Base-by-base conservation (phyloP, 1,139 yeast species). In the Wickerhamomyces sp. region DNA sequence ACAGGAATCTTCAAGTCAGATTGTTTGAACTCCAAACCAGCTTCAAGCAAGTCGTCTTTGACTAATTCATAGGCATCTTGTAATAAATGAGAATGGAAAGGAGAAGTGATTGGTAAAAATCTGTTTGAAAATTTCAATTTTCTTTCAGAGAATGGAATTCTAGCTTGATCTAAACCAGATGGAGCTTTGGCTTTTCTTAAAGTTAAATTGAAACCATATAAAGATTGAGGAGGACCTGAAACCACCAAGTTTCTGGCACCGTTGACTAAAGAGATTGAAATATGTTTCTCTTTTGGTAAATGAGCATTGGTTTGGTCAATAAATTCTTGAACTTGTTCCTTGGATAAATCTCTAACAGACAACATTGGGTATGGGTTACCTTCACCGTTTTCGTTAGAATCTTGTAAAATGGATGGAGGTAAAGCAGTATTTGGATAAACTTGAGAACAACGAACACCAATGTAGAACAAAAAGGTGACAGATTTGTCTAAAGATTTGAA, bases 361-460 rank as follows among this genome's bases (percentile, higher is more conserved):
- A 92, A 77, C 99, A 92, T 92, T 50, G 98, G 98, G 50, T 95
- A 83, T 49, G 98, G 98, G 59, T 80, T 76, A 53, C 99, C 98
- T 71, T 92, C 99, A 55, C 92, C 94, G 59, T 89, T 83, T 58
- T 87, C 94, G 60, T 86, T 79, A 28, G 96, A 85, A 65, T 92
- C 98, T 64, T 88, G 90, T 54, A 90, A 78, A 68, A 88, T 85
- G 25, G 95, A 78, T 48, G 98, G 98, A 36, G 98, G 90, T 61
- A 92, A 74, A 29, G 96, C 85, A 38, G 97, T 92, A 60, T 86
- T 80, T 59, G 98, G 98, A 66, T 89, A 92, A 47, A 82, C 78
- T 64, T 80, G 82, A 63, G 88, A 84, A 65, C 95, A 82, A 67
- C 97, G 82, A 42, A 92, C 80, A 63, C 98, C 97, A 58, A 92